Evolutionary conservation across 2,329 filamentous ascomycete species (phyloP).

Genomic region (Colletotrichum euphorbiae): DNA sequence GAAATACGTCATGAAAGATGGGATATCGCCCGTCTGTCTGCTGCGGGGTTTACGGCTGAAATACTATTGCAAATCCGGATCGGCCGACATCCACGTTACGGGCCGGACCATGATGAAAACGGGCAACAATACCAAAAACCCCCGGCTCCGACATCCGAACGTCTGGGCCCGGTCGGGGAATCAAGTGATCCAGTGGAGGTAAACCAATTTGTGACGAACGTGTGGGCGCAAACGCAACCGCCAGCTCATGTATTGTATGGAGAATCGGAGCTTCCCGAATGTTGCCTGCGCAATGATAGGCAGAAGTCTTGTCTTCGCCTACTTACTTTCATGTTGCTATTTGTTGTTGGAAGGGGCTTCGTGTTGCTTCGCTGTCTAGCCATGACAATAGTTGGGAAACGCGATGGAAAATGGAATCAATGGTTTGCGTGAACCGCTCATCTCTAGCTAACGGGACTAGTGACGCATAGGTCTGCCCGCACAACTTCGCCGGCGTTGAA

Average conservation of each 20-base stretch:
- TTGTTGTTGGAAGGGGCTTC: too few species aligned
- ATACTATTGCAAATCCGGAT: slow-evolving; percentile 6
- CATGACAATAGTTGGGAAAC: too few species aligned
- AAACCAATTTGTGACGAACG: background rate
- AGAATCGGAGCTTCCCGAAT: too few species aligned
- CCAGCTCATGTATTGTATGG: background rate
- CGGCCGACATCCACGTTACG: background rate
- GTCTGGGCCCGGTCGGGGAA: background rate
- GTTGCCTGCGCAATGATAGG: too few species aligned
- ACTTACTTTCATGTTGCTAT: too few species aligned
- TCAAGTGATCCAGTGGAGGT: background rate
- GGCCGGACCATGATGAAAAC: slow-evolving; percentile 3
- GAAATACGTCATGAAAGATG: background rate
- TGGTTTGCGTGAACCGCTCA: too few species aligned
- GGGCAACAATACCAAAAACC: background rate
- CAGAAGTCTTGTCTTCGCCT: too few species aligned
- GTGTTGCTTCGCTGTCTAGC: too few species aligned
- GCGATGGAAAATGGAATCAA: too few species aligned
- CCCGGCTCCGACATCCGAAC: background rate
- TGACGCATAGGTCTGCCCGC: background rate
- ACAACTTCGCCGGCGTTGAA: background rate
- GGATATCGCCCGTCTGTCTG: background rate
- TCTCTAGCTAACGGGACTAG: too few species aligned
- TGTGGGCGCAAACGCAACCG: slow-evolving; percentile 16
- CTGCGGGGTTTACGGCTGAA: slow-evolving; percentile 4